Evolutionary conservation across 2,329 filamentous ascomycete species (phyloP), one percentile per base, ranked within the genome.

Genomic region (Fusarium marasasianum): DNA sequence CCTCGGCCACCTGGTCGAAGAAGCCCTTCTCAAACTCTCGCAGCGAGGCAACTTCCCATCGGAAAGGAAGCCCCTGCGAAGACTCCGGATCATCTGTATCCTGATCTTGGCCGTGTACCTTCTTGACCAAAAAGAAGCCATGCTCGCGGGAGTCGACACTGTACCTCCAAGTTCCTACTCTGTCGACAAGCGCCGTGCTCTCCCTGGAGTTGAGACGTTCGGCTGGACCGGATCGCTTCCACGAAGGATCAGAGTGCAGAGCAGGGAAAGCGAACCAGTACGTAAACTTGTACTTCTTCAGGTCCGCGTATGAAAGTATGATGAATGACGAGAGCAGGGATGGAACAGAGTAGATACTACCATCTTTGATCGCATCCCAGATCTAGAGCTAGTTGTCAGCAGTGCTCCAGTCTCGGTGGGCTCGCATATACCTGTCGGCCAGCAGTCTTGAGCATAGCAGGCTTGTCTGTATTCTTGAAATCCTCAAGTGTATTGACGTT

Each of bases 231-330:
- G 87, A 82, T 58, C 91, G 86, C 76, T 90, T 92, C 96, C 96
- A 99, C 35, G 88, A 86, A 4, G 94, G 94, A 62, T 96, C 92
- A 8, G 96, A 97, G 81, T 97, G 95, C 50, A 99, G 87, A 22
- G 96, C 95, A 2, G 96, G 96, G 79, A 97, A 99, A 10, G 93
- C 96, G 82, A 98, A 98, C 91, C 97, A 97, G 84, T 98, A 98
- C n/a, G 93, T 94, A 81, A 98, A 98, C 72, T 92, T 94, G 85
- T 98, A 98, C 80, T 97, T 98, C 83, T 99, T 99, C 40, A 99
- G 88, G 80, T 99, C 96, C 71, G 96, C 96, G 81, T 94, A 99
- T 22, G 94, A 98, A 51, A 98, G 90, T 66, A 97, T 91, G 33
- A 94, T 89, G 82, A 98, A 98, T 12, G 94, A 96, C 9, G 94